Conservation (phyloP, 208 protist genomes). For the Leishmania tropica region DNA sequence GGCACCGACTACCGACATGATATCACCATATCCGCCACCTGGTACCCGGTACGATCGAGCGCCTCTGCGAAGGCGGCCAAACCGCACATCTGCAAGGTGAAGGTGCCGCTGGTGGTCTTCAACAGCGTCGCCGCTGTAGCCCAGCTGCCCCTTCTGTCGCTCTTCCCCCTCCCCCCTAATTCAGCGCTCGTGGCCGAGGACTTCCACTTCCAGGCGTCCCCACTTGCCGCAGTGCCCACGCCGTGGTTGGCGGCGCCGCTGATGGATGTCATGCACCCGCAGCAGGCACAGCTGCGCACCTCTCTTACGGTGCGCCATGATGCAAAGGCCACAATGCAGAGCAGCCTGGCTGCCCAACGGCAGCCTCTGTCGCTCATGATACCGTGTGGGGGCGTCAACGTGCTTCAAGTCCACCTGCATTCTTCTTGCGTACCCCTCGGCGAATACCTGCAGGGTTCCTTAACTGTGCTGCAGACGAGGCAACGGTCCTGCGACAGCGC, state of each 20-base stretch:
- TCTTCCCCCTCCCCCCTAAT: constrained; percentile 36
- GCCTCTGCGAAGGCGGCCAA: not conserved
- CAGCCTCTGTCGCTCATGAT: constrained; percentile 40
- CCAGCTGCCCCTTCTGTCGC: constrained; percentile 31
- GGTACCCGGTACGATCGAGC: constrained; percentile 10
- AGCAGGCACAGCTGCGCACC: constrained; percentile 35
- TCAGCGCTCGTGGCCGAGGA: constrained; percentile 27
- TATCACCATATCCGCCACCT: constrained; percentile 25
- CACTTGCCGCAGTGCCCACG: constrained; percentile 36
- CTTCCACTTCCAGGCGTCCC: constrained; percentile 31
- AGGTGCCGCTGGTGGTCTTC: constrained; percentile 27
- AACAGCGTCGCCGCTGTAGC: constrained; percentile 26
- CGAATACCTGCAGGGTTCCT: constrained; percentile 38
- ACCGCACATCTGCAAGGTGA: constrained; percentile 11
- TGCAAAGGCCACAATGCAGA: constrained; percentile 21
- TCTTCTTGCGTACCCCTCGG: constrained; percentile 48
- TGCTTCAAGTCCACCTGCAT: constrained; percentile 30
- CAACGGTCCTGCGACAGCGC: not conserved
- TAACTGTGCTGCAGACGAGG: constrained; percentile 23
- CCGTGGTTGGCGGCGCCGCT: constrained; percentile 40
- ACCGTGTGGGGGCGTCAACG: constrained; percentile 21
- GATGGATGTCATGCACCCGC: constrained; percentile 21
- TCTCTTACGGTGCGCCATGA: constrained; percentile 15
- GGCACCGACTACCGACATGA: constrained; percentile 27
- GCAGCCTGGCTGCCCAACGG: constrained; percentile 21